phyloP scores from a whole-genome alignment of 352 stramenopile species.

The Thalassiosira hispida region DNA sequence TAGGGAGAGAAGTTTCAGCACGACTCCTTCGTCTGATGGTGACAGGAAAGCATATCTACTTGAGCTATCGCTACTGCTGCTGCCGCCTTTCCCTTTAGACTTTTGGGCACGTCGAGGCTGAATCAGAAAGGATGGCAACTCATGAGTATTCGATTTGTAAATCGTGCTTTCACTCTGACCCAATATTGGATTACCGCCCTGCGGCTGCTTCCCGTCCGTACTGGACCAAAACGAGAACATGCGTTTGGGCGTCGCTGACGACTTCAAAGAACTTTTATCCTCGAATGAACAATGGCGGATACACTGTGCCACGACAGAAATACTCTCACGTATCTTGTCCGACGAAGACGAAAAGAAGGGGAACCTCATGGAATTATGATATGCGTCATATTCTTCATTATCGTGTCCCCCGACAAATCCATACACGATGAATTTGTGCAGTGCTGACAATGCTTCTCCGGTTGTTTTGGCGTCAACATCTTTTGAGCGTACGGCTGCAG shows the following conservation, averaged over 20 bases:
- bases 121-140: conserved; percentile 36
- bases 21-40: conserved; percentile 67
- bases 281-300: conserved; percentile 46
- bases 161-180: not conserved
- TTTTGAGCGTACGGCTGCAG: conserved; percentile 93
- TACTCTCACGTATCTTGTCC: conserved; percentile 60
- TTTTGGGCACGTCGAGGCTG: conserved; percentile 12
- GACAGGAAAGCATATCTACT: not conserved
- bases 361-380: conserved; percentile 69
- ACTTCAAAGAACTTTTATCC: conserved; percentile 10
- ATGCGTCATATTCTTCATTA: conserved; percentile 91
- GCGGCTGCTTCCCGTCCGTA: conserved; percentile 1
- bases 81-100: conserved; percentile 6
- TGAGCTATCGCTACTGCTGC: not conserved
- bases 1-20: conserved; percentile 93
- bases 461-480: conserved; percentile 96
- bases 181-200: conserved; percentile 1
- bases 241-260: not conserved
- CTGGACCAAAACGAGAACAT: conserved; percentile 48
- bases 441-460: conserved; percentile 92
- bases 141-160: not conserved
- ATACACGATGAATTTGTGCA: conserved; percentile 99
- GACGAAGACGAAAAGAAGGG: conserved; percentile 13
- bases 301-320: conserved; percentile 46
- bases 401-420: conserved; percentile 85